phyloP scores from a whole-genome alignment of 2,329 filamentous ascomycete species.

The Dothiorella sarmentorum region DNA sequence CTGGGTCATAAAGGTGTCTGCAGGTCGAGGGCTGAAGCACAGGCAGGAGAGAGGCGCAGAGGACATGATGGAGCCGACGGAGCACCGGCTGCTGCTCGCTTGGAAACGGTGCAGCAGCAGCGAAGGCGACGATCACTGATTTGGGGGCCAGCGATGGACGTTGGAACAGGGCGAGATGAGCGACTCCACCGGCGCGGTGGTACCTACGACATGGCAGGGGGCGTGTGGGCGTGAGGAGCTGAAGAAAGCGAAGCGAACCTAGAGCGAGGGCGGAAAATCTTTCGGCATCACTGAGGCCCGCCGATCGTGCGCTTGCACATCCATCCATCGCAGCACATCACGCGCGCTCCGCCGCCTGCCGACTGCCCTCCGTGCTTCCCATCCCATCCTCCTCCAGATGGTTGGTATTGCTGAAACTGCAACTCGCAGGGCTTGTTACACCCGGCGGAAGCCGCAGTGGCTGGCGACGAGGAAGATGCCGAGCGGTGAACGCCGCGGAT shows the following conservation, averaged over 20 bases:
- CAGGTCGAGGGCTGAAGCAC: background rate
- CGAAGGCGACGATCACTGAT: background rate
- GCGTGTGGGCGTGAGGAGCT: background rate
- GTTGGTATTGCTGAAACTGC: too few relatives aligned
- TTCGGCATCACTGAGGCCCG: background rate
- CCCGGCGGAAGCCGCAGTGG: background rate
- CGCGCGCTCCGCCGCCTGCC: background rate
- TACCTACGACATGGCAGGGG: background rate
- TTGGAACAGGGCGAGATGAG: background rate
- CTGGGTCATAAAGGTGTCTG: background rate
- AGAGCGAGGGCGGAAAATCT: background rate
- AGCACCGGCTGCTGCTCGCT: background rate
- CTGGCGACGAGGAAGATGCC: background rate
- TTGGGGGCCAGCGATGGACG: constrained; percentile 9
- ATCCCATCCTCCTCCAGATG: too few relatives aligned
- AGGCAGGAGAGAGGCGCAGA: constrained; percentile 7
- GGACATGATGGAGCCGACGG: background rate
- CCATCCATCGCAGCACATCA: too few relatives aligned
- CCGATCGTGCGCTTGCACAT: background rate
- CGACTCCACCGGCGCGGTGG: background rate
- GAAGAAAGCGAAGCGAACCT: background rate
- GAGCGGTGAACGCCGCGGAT: constrained; percentile 7
- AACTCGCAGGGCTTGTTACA: too few relatives aligned
- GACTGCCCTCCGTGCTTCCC: too few relatives aligned
- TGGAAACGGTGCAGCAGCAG: constrained; percentile 1